Conservation (phyloP, 2,329 filamentous ascomycete genomes). For the Ophiostoma novo-ulmi region DNA sequence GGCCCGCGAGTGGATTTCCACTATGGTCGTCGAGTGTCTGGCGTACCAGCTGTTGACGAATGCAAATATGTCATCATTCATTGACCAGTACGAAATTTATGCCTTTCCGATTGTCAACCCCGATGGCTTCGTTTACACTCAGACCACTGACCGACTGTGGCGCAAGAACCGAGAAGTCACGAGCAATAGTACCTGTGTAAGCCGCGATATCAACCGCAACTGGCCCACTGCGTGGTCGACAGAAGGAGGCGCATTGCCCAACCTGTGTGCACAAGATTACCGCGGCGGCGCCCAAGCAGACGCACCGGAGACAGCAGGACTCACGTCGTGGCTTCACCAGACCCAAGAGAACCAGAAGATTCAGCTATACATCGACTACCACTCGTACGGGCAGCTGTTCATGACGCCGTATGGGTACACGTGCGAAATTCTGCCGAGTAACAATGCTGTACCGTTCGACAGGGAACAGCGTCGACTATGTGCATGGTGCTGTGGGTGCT, state of each 20-base stretch:
- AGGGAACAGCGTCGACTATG: not conserved
- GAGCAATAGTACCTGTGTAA: not conserved
- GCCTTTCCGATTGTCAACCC: not conserved
- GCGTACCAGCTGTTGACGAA: not conserved
- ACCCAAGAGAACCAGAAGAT: not conserved
- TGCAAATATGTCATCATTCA: not conserved
- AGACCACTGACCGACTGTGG: not conserved
- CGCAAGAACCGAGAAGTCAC: not conserved
- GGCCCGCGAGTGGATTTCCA: not conserved
- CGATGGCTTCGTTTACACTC: not conserved
- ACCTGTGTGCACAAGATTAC: not conserved
- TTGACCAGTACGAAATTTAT: not conserved
- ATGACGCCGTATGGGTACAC: not conserved
- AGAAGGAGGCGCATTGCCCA: not conserved
- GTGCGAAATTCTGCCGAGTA: not conserved
- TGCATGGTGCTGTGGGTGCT: not conserved
- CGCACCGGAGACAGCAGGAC: not conserved
- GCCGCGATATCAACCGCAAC: not conserved
- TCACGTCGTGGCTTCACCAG: not conserved
- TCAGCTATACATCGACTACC: not conserved
- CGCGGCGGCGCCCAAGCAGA: not conserved
- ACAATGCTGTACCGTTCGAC: not conserved
- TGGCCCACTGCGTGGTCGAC: not conserved
- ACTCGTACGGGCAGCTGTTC: not conserved
- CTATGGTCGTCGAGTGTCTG: not conserved